phyloP scores from a whole-genome alignment of 164 flowering plant species.

The Magnolia kwangsiensis region DNA sequence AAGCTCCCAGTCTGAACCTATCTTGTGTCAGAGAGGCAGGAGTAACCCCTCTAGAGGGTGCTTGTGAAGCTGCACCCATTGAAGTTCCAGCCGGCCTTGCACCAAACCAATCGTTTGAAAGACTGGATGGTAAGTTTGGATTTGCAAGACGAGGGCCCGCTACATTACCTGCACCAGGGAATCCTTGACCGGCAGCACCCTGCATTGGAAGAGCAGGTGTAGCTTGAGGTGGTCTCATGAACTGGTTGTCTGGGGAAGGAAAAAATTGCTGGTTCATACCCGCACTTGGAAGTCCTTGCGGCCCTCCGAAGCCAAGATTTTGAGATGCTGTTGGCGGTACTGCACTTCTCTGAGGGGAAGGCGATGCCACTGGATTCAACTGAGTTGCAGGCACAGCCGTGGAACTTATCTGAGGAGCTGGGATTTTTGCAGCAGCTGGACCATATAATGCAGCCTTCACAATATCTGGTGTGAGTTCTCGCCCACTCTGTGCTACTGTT shows the following conservation, averaged over 20 bases:
- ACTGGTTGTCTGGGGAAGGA: conserved; percentile 48
- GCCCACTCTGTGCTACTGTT: conserved; percentile 91
- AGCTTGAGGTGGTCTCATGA: conserved; percentile 49
- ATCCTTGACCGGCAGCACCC: conserved; percentile 34
- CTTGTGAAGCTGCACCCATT: conserved; percentile 36
- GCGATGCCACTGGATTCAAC: conserved; percentile 28
- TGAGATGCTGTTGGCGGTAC: conserved; percentile 36
- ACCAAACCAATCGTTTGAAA: conserved; percentile 50
- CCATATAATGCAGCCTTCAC: conserved; percentile 86
- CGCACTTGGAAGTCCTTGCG: conserved; percentile 32
- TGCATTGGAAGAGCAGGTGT: conserved; percentile 36
- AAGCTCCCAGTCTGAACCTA: conserved; percentile 23
- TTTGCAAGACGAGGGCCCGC: conserved; percentile 28
- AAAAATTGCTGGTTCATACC: conserved; percentile 37
- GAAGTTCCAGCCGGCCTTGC: conserved; percentile 38
- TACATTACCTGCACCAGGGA: conserved; percentile 33
- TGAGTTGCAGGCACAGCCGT: conserved; percentile 42
- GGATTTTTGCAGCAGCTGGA: conserved; percentile 92
- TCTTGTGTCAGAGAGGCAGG: conserved; percentile 26
- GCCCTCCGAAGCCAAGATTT: conserved; percentile 54
- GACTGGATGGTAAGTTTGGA: conserved; percentile 21
- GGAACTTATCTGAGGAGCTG: conserved; percentile 84
- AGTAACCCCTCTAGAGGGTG: conserved; percentile 32
- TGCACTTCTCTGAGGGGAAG: conserved; percentile 40
- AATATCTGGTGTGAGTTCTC: conserved; percentile 84